Evolutionary conservation across 345 rosid species (phyloP), one percentile per base, ranked within the genome.

Genomic region (Erysimum cheiranthoides): DNA sequence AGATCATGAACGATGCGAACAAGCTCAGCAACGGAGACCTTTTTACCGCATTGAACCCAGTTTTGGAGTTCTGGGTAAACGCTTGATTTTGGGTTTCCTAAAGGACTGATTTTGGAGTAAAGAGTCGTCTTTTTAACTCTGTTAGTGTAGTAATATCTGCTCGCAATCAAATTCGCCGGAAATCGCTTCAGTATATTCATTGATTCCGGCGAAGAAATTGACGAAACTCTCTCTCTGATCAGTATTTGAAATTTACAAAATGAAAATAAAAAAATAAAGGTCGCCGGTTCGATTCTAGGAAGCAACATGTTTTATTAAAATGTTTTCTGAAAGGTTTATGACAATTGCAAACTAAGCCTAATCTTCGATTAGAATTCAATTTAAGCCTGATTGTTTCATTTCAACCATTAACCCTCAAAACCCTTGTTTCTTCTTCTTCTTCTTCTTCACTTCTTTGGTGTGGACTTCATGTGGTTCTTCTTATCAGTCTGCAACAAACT

Each of bases 1-100:
- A 91, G 86, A 51, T 93, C 97, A n/a, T 78, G 92, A 62, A 93
- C 77, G 43, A 93, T 86, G 50, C 94, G 96, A 68, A 89, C 86
- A 73, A 93, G 86, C 88, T 91, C 98, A 1, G 82, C 91, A 57
- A 93, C 80, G n/a, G 86, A 81, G 59, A 91, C 81, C 35, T 71
- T 87, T 64, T 85, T 83, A 27, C 97, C 96, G 63, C 72, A 21
- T 62, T 71, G 79, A 46, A 86, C 78, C 97, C 97, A 93, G 71
- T 56, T 78, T 16, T 93, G 97, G 71, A 93, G 98, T 83, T 79
- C 89, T 16, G 94, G 89, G 21, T 76, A 82, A 18, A 91, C 77
- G 71, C 85, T 86, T 43, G 81, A 73, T 51, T 75, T 71, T 2
- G 88, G 93, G 78, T 81, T 66, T 16, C 97, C 96, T 62, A 90